Conservation (phyloP, 2,329 filamentous ascomycete species). For the Sporothrix sp. region DNA sequence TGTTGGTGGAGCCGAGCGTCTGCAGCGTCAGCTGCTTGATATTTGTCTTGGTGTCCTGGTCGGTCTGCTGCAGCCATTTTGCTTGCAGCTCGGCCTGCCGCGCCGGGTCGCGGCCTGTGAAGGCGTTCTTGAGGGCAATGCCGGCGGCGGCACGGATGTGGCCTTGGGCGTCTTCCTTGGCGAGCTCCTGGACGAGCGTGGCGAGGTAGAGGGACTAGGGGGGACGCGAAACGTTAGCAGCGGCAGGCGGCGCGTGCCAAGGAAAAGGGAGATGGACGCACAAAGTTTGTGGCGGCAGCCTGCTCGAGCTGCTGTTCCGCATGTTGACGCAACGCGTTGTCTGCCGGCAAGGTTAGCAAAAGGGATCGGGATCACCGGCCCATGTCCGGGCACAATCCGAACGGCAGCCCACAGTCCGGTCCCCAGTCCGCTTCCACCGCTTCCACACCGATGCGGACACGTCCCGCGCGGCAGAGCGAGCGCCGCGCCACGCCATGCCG, state of each 20-base stretch:
- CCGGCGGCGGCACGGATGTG: conserved; percentile 89
- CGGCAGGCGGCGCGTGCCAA: not conserved
- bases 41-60: conserved; percentile 69
- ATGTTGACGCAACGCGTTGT: conserved; percentile 78
- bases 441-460: too few relatives aligned
- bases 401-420: too few relatives aligned
- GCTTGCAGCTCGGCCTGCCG: conserved; percentile 83
- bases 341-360: conserved; percentile 35
- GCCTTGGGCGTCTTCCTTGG: conserved; percentile 74
- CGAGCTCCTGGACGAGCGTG: conserved; percentile 86
- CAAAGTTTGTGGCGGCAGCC: conserved; percentile 91
- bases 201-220: conserved; percentile 78
- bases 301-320: conserved; percentile 91
- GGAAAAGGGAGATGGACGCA: conserved; percentile 36
- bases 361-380: not conserved
- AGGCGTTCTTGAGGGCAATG: conserved; percentile 96
- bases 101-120: conserved; percentile 81
- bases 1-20: conserved; percentile 70
- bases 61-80: conserved; percentile 83
- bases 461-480: too few relatives aligned
- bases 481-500: too few relatives aligned
- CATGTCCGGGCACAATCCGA: too few relatives aligned
- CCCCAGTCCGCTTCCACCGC: too few relatives aligned
- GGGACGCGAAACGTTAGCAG: conserved; percentile 7
- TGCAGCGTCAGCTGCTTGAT: conserved; percentile 88